Evolutionary conservation across 495 filamentous ascomycete species (phyloP).

Genomic region (Polyplosphaeria fusca): DNA sequence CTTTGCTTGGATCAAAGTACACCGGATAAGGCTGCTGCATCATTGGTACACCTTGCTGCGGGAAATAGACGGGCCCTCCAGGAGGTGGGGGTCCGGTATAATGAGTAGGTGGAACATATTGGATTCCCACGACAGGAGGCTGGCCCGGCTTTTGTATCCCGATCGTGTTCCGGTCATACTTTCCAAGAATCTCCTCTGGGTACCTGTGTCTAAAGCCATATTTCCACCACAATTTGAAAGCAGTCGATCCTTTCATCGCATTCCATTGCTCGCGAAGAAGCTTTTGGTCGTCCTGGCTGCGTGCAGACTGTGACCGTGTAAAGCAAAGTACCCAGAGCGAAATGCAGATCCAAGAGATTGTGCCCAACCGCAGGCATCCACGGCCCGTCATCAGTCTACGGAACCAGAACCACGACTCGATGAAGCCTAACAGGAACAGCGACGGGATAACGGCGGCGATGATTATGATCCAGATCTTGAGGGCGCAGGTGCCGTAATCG

Average conservation of each 20-base stretch:
- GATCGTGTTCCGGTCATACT: constrained; percentile 5
- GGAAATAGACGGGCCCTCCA: neutral
- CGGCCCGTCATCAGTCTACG: constrained; percentile 52
- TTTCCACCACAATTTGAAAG: constrained; percentile 48
- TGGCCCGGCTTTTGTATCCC: neutral
- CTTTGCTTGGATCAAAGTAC: neutral
- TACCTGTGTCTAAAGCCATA: constrained; percentile 53
- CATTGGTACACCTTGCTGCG: neutral
- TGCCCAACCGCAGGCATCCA: constrained; percentile 48
- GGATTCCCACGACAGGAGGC: neutral
- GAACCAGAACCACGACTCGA: constrained; percentile 53
- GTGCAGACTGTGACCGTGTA: constrained; percentile 44
- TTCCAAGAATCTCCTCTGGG: constrained; percentile 28
- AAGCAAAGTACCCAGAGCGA: constrained; percentile 45
- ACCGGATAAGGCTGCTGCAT: neutral
- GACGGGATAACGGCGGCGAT: constrained; percentile 40
- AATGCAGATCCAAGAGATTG: constrained; percentile 49
- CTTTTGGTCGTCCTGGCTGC: constrained; percentile 44
- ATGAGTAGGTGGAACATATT: neutral
- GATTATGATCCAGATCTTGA: constrained; percentile 35
- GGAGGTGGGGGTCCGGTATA: neutral
- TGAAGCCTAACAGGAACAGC: constrained; percentile 48
- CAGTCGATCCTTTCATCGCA: constrained; percentile 39
- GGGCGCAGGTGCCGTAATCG: constrained; percentile 3
- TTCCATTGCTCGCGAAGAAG: constrained; percentile 47